phyloP scores from a whole-genome alignment of 257 asterid species.

The Forsythia suspensa region DNA sequence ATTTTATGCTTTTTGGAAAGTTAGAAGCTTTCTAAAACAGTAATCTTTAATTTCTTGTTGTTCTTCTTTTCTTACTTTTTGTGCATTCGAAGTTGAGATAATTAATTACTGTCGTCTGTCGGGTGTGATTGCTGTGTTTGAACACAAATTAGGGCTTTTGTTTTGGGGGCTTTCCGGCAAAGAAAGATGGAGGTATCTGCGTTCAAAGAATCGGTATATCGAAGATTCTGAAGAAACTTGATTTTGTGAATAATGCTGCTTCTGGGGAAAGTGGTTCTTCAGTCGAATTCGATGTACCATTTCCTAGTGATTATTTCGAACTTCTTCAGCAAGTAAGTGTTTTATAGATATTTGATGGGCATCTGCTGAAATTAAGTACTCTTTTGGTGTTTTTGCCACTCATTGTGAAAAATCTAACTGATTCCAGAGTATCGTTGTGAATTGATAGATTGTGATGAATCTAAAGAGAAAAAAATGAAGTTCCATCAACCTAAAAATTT shows the following conservation, averaged over 20 bases:
- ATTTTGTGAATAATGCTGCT: constrained; percentile 33
- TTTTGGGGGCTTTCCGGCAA: constrained; percentile 28
- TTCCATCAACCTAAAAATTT: neutral
- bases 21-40: neutral
- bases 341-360: neutral
- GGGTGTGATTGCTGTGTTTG: neutral
- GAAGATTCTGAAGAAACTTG: constrained; percentile 33
- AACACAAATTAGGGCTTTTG: constrained; percentile 35
- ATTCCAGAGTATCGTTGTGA: neutral
- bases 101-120: neutral
- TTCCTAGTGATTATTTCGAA: constrained; percentile 73
- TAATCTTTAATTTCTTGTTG: neutral
- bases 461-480: neutral
- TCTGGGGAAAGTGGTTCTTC: constrained; percentile 39
- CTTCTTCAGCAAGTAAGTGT: constrained; percentile 68
- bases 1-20: neutral
- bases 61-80: neutral
- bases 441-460: neutral
- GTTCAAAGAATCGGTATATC: constrained; percentile 9
- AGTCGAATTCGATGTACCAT: constrained; percentile 49
- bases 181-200: constrained; percentile 21
- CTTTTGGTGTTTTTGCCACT: neutral
- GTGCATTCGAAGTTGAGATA: neutral
- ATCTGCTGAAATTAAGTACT: neutral
- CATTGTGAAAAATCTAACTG: neutral